Conservation (phyloP, 805 yeast genomes). For the Metschnikowia corniflorae region DNA sequence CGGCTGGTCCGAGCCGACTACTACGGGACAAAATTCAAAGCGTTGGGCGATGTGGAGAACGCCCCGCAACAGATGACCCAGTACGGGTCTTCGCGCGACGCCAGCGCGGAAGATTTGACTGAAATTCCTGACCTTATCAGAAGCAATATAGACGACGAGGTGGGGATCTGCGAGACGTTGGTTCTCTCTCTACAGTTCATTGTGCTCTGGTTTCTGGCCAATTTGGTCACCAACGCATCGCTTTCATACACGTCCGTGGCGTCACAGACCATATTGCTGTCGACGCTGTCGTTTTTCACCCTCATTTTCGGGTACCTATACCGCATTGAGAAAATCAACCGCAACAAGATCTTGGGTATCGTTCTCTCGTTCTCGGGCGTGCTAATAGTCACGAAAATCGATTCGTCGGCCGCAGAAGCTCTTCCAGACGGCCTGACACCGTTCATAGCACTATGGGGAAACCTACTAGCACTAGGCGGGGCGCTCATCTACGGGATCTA, state of each 20-base stretch:
- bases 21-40: constrained; percentile 6
- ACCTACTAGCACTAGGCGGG: constrained; percentile 73
- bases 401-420: constrained; percentile 32
- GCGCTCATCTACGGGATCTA: constrained; percentile 91
- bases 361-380: constrained; percentile 75
- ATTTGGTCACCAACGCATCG: constrained; percentile 80
- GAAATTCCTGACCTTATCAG: background rate
- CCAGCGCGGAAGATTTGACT: constrained; percentile 4
- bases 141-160: constrained; percentile 22
- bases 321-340: constrained; percentile 65
- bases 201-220: constrained; percentile 85
- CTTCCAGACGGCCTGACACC: constrained; percentile 13
- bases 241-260: constrained; percentile 88
- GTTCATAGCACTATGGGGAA: constrained; percentile 54
- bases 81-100: constrained; percentile 14
- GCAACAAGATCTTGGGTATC: constrained; percentile 65
- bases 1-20: constrained; percentile 23
- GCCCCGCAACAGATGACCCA: constrained; percentile 6
- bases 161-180: constrained; percentile 57
- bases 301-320: constrained; percentile 72
- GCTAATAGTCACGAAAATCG: constrained; percentile 69
- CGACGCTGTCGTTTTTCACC: constrained; percentile 93
- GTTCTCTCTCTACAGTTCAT: constrained; percentile 77
- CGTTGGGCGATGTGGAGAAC: constrained; percentile 4
- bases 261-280: constrained; percentile 86